Percentiles rank a stretch among this genome's conserved stretches.
These are phyloP conservation scores for Vicia sativa DNA, from an alignment of 306 rosid species.

Conservation along the genomic window DNA sequence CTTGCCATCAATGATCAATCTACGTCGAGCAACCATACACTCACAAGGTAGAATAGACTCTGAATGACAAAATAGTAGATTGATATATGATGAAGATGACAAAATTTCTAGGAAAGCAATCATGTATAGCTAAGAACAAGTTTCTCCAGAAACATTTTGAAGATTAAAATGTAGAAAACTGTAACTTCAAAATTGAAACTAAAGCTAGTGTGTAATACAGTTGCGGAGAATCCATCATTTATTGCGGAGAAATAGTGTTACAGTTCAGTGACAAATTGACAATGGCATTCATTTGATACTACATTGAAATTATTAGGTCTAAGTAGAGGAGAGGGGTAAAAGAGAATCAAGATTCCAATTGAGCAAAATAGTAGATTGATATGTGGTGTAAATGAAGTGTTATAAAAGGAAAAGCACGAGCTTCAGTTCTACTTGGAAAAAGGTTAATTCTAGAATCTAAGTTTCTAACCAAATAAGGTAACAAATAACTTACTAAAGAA, in stretches of 20 bases:
- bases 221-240: background rate
- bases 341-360: background rate
- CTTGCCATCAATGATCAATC: slow-evolving; percentile 22
- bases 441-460: background rate
- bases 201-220: background rate
- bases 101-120: too few species aligned
- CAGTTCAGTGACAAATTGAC: too few species aligned
- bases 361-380: background rate
- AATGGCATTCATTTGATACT: background rate
- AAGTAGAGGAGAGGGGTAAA: background rate
- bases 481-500: background rate
- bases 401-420: background rate
- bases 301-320: background rate
- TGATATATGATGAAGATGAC: background rate
- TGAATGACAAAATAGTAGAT: background rate
- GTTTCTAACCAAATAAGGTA: background rate
- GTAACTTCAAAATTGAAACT: too few species aligned
- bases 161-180: too few species aligned
- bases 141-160: too few species aligned
- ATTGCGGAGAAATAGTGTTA: too few species aligned
- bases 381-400: background rate
- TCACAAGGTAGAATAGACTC: slow-evolving; percentile 10
- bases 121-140: too few species aligned
- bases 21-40: slow-evolving; percentile 15
- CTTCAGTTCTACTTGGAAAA: background rate